phyloP scores from a whole-genome alignment of 163 green algal species.

The Prototheca wickerhamii region DNA sequence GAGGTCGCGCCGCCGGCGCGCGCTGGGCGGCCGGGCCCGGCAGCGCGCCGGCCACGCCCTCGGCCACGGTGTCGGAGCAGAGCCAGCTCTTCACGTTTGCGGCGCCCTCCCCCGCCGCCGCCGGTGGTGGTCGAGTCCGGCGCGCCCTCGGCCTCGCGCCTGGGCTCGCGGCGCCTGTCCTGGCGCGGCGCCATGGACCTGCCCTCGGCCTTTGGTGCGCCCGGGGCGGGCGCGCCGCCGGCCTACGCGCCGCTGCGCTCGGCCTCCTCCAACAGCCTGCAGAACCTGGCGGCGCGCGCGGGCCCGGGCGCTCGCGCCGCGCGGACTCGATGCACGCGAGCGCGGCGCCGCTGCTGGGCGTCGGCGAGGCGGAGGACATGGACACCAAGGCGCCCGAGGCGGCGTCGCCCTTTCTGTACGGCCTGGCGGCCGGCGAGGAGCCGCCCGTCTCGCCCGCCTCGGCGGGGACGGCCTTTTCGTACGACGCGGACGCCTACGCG shows the following conservation, averaged over 20 bases:
- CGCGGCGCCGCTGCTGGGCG: neutral
- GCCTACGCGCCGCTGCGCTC: no score
- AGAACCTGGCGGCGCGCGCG: no score
- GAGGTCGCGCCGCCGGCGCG: no score
- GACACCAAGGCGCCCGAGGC: neutral
- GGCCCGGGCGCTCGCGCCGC: no score
- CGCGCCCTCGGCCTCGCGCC: neutral
- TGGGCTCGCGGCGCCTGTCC: neutral
- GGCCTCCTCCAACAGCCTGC: no score
- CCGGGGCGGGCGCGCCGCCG: no score
- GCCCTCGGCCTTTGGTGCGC: no score
- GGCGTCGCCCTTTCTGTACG: neutral
- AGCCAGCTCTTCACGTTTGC: neutral
- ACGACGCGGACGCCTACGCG: slow-evolving; percentile 28
- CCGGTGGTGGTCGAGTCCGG: neutral
- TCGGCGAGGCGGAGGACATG: neutral
- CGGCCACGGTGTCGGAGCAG: no score
- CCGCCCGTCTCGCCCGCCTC: no score
- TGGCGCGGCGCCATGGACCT: neutral
- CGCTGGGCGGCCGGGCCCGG: no score
- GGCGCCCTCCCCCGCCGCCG: neutral
- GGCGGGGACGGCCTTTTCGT: neutral
- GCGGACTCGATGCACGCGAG: neutral
- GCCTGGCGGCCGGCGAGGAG: no score
- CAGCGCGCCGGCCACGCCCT: no score